These are phyloP conservation scores for Boeremia exigua DNA, from an alignment of 2,329 filamentous ascomycete species.

Conservation along the genomic window DNA sequence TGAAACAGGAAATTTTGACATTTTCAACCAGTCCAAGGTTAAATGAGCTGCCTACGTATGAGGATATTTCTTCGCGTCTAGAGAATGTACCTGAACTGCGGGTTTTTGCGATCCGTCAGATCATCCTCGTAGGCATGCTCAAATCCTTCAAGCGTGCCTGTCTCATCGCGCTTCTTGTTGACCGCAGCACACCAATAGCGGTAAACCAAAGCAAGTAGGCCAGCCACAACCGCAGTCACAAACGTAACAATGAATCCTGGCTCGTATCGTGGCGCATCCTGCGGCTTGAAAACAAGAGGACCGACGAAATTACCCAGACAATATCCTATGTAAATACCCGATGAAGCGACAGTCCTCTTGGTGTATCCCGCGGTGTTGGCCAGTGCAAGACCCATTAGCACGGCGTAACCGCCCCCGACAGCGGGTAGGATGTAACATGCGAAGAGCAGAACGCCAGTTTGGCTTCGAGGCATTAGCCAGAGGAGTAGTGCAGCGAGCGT, in stretches of 20 bases:
- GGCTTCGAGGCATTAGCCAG: conserved; percentile 24
- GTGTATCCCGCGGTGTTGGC: conserved; percentile 57
- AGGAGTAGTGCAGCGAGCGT: conserved; percentile 50
- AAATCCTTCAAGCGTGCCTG: conserved; percentile 54
- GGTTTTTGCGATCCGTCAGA: conserved; percentile 50
- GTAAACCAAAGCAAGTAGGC: conserved; percentile 52
- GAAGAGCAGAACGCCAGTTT: conserved; percentile 54
- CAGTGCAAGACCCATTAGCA: conserved; percentile 56
- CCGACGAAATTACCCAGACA: conserved; percentile 50
- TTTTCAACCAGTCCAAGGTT: neutral
- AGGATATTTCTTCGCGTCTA: neutral
- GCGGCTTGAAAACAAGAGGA: conserved; percentile 31
- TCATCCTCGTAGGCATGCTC: conserved; percentile 62
- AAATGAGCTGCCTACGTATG: neutral
- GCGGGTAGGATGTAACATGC: conserved; percentile 56
- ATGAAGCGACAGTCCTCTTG: conserved; percentile 55
- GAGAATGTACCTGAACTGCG: conserved; percentile 27
- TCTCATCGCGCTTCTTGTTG: conserved; percentile 52
- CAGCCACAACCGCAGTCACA: conserved; percentile 41
- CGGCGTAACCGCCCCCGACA: conserved; percentile 54
- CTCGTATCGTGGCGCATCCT: conserved; percentile 30
- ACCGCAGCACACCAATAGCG: conserved; percentile 54
- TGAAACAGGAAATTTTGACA: neutral
- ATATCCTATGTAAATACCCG: conserved; percentile 58
- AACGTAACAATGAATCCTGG: conserved; percentile 53